Evolutionary conservation across 805 yeast genomes (phyloP), one percentile per base, ranked within the genome.

Genomic region (Saturnispora zaruensis): DNA sequence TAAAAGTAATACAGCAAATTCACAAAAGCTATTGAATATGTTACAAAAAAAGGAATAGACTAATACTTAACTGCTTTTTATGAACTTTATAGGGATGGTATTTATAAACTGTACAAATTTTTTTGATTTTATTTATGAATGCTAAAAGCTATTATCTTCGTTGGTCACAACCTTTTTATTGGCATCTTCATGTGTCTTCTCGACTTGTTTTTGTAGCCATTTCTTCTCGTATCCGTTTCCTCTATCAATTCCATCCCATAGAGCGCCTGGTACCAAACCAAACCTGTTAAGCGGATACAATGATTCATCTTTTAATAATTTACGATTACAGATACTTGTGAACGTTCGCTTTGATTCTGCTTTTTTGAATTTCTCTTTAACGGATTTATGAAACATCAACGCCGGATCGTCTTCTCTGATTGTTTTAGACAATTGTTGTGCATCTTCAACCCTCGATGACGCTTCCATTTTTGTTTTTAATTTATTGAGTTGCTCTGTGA

Each of bases 241-340:
- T 52, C 98, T 69, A 65, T 87, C 90, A 2, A 90, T 81, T 0
- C 97, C 97, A 64, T 87, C 96, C 98, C 98, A 90, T 51, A 87
- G 71, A 55, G 72, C 70, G 0, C 97, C 96, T 0, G 96, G 95
- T 4, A 68, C 66, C 13, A 90, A 81, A 2, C 75, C 75, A 64
- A 87, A 90, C 51, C 98, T 68, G 61, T 90, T 90, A 20, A 77
- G 77, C 0, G 87, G 79, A 49, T 66, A 77, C 7, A 48, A 25
- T 8, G 46, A 41, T 0, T 72, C 55, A 0, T 82, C 82, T 26
- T 66, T 62, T 57, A 82, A 88, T 1, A 76, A 62, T 42, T 76
- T 79, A 41, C 85, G 62, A 0, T 88, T 87, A 1, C 69, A 64
- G 13, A 57, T 44, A 16, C 71, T 63, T 3, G 60, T 54, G 52